phyloP scores from a whole-genome alignment of 495 filamentous ascomycete genomes.

The Apodospora peruviana region DNA sequence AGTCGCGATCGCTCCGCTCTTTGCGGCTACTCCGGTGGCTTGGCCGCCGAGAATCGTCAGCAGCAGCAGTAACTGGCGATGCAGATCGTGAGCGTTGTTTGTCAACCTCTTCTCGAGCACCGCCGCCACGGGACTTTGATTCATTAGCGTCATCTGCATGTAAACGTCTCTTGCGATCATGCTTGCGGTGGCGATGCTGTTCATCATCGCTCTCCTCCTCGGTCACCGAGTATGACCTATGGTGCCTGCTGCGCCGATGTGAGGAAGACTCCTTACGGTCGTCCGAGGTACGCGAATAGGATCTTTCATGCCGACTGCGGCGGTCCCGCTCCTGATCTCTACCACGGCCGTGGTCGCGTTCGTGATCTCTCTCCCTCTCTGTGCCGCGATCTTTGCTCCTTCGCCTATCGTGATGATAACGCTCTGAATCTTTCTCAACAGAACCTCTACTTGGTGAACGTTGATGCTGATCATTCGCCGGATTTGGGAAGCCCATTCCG shows the following conservation, averaged over 20 bases:
- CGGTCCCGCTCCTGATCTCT: conserved; percentile 27
- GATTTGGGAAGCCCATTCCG: conserved; percentile 27
- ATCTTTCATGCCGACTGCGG: conserved; percentile 10
- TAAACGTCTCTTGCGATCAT: conserved; percentile 36
- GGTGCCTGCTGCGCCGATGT: conserved; percentile 39
- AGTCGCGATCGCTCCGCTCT: conserved; percentile 30
- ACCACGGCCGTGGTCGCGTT: background rate
- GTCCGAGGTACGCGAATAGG: conserved; percentile 10
- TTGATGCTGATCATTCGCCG: conserved; percentile 18
- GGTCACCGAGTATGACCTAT: conserved; percentile 47
- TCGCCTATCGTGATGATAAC: conserved; percentile 16
- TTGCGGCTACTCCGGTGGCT: conserved; percentile 46
- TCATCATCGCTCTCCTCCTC: conserved; percentile 48
- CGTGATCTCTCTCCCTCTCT: conserved; percentile 22
- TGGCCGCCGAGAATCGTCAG: conserved; percentile 42
- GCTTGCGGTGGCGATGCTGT: conserved; percentile 40
- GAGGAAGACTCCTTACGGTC: conserved; percentile 51
- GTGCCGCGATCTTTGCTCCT: conserved; percentile 14
- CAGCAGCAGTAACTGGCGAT: conserved; percentile 37
- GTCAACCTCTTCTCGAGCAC: conserved; percentile 32
- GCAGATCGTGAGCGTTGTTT: conserved; percentile 46
- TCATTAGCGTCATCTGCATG: conserved; percentile 31
- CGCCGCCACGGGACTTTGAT: conserved; percentile 19
- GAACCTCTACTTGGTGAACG: conserved; percentile 39
- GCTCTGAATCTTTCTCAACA: conserved; percentile 20